Base-by-base conservation (phyloP, 2,329 filamentous ascomycete species). In the Cadophora sp. region DNA sequence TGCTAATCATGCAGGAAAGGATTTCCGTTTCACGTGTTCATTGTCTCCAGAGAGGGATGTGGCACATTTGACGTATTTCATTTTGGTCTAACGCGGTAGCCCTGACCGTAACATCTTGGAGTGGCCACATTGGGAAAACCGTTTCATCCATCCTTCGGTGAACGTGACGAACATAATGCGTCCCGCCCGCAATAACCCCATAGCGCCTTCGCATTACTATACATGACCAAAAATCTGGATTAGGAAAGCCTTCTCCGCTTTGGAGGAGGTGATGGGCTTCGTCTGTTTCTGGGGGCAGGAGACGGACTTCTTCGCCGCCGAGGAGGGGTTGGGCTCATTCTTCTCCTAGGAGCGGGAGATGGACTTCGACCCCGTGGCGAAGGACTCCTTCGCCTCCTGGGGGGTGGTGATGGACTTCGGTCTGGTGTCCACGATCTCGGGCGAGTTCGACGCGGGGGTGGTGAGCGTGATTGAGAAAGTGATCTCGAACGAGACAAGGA, bases 351-450 rank as follows among this genome's bases (percentile, higher is more conserved):
- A 22, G 61, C 33, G 53, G 60, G 60, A 3, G 60, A 62, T 30
- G 60, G 30, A n/a, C 74, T 76, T 66, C 74, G 70, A 18, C 71
- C 71, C n/a, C 58, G 27, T 14, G 27, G 50, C 6, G 43, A 56
- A 24, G 51, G 43, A 47, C 59, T 53, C 67, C 74, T 72, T 36
- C 64, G 56, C 24, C 61, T 53, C 20, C 48, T 43, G 13, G 47
- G 60, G 24, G 60, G 36, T 6, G 56, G 50, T 24, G 64, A 65
- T 39, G 24, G 58, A 48, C 56, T 61, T 30, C 64, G 64, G 18
- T 60, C 64, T 53, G 56, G 64, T 33, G 64, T 61, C 33, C 48
- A 61, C 11, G 64, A 65, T 65, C 56, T 61, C 39, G 47, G 50
- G 33, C 62, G 50, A 30, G 41, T 51, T n/a, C 45, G 67, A 18